phyloP scores from a whole-genome alignment of 2,329 filamentous ascomycete genomes.

The Fonsecaea multimorphosa region DNA sequence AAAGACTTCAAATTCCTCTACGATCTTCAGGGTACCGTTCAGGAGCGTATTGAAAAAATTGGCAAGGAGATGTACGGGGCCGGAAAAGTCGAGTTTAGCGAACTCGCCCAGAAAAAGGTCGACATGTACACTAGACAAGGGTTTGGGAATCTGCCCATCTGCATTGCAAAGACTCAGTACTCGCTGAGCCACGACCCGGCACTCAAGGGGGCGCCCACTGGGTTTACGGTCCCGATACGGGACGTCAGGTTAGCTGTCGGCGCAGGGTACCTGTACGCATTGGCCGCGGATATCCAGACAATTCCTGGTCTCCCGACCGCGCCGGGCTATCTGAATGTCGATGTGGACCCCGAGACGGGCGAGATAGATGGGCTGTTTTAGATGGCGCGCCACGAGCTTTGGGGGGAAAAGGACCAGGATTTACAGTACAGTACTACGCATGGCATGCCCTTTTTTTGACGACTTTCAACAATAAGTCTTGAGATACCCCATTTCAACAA shows the following conservation, averaged over 20 bases:
- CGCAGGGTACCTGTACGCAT: constrained; percentile 90
- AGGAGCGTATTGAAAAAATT: constrained; percentile 89
- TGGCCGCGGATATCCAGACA: constrained; percentile 97
- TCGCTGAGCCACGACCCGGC: constrained; percentile 90
- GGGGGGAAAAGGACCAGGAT: neutral
- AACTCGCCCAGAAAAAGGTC: constrained; percentile 93
- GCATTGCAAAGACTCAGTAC: constrained; percentile 98
- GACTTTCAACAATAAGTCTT: constrained; percentile 18
- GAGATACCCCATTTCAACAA: constrained; percentile 22
- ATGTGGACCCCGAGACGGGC: constrained; percentile 79
- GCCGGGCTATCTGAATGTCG: constrained; percentile 93
- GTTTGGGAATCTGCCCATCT: constrained; percentile 91
- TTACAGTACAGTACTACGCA: neutral
- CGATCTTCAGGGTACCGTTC: constrained; percentile 75
- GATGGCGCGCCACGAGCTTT: neutral
- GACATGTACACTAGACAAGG: constrained; percentile 93
- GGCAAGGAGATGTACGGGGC: constrained; percentile 95
- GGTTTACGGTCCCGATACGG: constrained; percentile 91
- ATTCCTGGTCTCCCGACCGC: constrained; percentile 95
- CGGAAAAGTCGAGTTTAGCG: constrained; percentile 85
- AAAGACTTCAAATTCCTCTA: constrained; percentile 91
- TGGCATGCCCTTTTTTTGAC: constrained; percentile 2
- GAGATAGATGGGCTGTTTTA: constrained; percentile 89
- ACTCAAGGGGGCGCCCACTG: constrained; percentile 91
- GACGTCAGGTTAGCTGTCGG: constrained; percentile 94